Percentiles rank a stretch among this genome's conserved stretches.
Conservation (phyloP, 257 asterid genomes). For the Capsicum rhomboideum region DNA sequence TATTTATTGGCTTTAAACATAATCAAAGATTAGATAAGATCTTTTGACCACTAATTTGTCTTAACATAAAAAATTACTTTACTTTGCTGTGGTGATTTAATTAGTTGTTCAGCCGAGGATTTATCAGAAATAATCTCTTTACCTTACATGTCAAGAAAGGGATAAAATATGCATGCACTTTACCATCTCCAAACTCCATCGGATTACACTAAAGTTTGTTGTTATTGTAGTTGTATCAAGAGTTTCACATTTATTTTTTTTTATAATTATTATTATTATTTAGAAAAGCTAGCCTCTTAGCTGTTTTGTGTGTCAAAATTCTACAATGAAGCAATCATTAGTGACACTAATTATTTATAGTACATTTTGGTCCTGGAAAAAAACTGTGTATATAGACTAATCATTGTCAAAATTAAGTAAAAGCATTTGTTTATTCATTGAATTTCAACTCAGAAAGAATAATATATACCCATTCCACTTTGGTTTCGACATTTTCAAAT, state of each 20-base stretch:
- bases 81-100: not conserved
- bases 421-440: not conserved
- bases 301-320: not conserved
- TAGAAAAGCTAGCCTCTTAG: not conserved
- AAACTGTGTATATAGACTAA: not conserved
- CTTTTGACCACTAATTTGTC: slow-evolving; percentile 3
- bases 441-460: not conserved
- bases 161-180: too few species aligned
- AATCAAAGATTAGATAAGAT: not conserved
- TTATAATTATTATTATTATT: too few species aligned
- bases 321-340: not conserved
- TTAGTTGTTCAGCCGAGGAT: too few species aligned
- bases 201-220: too few species aligned
- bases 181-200: too few species aligned
- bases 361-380: not conserved
- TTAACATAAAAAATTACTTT: not conserved
- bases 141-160: too few species aligned
- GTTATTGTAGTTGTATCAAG: not conserved
- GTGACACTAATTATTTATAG: not conserved
- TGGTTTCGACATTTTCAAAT: not conserved
- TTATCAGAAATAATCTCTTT: too few species aligned
- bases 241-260: not conserved
- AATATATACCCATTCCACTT: not conserved
- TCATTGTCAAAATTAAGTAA: not conserved
- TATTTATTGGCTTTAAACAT: not conserved